Evolutionary conservation across 2,329 filamentous ascomycete genomes (phyloP).

Genomic region (Xylariomycetidae sp.): DNA sequence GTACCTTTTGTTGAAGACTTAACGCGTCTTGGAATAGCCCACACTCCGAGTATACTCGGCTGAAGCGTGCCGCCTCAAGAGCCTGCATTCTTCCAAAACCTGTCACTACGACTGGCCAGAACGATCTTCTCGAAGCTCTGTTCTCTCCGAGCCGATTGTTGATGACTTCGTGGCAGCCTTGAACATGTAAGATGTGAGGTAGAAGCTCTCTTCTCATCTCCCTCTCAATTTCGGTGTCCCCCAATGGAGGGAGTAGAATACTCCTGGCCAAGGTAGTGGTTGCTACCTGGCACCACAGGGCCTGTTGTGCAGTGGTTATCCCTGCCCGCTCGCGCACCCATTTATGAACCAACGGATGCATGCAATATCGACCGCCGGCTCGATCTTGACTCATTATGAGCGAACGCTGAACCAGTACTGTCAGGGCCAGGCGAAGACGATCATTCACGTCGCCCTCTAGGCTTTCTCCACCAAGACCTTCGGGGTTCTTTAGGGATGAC

Average conservation of each 20-base stretch:
- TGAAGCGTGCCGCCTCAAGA: conserved; percentile 7
- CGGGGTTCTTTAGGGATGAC: conserved; percentile 2
- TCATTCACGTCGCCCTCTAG: conserved; percentile 1
- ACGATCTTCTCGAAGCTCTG: neutral
- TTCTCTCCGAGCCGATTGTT: conserved; percentile 3
- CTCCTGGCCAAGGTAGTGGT: conserved; percentile 5
- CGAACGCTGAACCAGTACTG: conserved; percentile 1
- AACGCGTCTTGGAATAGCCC: conserved; percentile 6
- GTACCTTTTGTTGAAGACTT: conserved; percentile 5
- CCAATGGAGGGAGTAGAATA: conserved; percentile 1
- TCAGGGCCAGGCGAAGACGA: conserved; percentile 3
- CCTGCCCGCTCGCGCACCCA: conserved; percentile 9
- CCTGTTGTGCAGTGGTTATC: conserved; percentile 3
- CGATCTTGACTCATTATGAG: conserved; percentile 4
- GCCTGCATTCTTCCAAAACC: conserved; percentile 4
- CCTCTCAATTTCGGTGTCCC: conserved; percentile 6
- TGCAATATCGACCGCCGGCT: conserved; percentile 3
- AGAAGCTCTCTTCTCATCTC: conserved; percentile 6
- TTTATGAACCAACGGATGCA: conserved; percentile 12
- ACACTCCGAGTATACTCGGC: conserved; percentile 10
- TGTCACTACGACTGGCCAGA: conserved; percentile 1
- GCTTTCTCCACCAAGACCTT: neutral
- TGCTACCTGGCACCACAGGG: conserved; percentile 10
- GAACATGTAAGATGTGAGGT: conserved; percentile 10
- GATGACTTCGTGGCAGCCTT: neutral